phyloP scores from a whole-genome alignment of 495 filamentous ascomycete species.

The Aspergillus hancockii region DNA sequence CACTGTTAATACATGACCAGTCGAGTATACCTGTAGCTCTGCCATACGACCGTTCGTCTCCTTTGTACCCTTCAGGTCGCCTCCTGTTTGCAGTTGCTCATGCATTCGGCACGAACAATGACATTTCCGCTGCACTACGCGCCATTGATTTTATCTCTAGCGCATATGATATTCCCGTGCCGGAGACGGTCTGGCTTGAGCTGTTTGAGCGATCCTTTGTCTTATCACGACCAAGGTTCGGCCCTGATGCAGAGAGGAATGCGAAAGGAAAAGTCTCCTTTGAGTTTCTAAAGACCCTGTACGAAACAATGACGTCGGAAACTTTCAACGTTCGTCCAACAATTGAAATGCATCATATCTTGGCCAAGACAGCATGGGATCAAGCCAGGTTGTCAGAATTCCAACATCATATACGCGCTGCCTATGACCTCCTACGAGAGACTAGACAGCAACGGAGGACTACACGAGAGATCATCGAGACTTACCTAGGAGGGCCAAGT shows the following conservation, averaged over 20 bases:
- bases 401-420: slow-evolving; percentile 24
- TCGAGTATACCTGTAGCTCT: slow-evolving; percentile 29
- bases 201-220: slow-evolving; percentile 63
- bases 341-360: slow-evolving; percentile 51
- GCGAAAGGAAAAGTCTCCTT: slow-evolving; percentile 38
- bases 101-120: slow-evolving; percentile 57
- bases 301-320: slow-evolving; percentile 54
- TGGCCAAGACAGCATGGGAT: slow-evolving; percentile 42
- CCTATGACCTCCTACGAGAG: slow-evolving; percentile 35
- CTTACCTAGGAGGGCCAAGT: slow-evolving; percentile 19
- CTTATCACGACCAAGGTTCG: slow-evolving; percentile 35
- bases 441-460: slow-evolving; percentile 28
- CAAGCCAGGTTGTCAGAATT: slow-evolving; percentile 21
- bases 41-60: slow-evolving; percentile 44
- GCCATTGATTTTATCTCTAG: slow-evolving; percentile 57
- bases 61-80: slow-evolving; percentile 53
- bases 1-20: slow-evolving; percentile 28
- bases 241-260: slow-evolving; percentile 19
- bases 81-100: slow-evolving; percentile 62
- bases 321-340: slow-evolving; percentile 59
- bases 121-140: slow-evolving; percentile 53
- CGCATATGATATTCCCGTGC: slow-evolving; percentile 53
- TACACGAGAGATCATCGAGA: slow-evolving; percentile 29
- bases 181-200: slow-evolving; percentile 53
- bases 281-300: slow-evolving; percentile 45